phyloP scores from a whole-genome alignment of 768 basidiomycete genomes.

The Xanthoconium stramineum region DNA sequence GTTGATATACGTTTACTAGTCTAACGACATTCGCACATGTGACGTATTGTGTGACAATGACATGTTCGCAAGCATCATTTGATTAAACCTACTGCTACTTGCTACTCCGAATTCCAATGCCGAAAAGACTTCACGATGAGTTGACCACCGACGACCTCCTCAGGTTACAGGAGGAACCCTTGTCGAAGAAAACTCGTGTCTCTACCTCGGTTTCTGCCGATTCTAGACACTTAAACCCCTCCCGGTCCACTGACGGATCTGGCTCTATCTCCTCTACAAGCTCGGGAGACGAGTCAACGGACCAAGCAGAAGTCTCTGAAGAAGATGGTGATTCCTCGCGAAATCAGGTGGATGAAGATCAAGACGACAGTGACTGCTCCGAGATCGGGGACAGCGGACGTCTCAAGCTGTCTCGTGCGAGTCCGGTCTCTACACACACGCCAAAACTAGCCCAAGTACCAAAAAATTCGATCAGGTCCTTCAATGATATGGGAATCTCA shows the following conservation, averaged over 20 bases:
- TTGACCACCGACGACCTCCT: conserved; percentile 48
- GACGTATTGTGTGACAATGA: conserved; percentile 1
- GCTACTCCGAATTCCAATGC: conserved; percentile 3
- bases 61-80: too few species aligned
- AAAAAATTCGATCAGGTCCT: conserved; percentile 34
- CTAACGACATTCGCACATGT: not conserved
- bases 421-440: conserved; percentile 11
- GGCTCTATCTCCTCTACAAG: conserved; percentile 5
- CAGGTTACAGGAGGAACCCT: conserved; percentile 41
- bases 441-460: conserved; percentile 3
- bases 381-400: conserved; percentile 12
- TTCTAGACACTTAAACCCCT: not conserved
- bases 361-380: not conserved
- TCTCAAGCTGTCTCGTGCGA: conserved; percentile 22
- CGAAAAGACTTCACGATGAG: conserved; percentile 11
- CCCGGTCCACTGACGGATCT: not conserved
- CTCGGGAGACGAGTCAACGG: conserved; percentile 10
- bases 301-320: conserved; percentile 21
- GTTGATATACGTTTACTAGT: not conserved
- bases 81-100: too few species aligned
- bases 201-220: not conserved
- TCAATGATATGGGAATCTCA: conserved; percentile 59
- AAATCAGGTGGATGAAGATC: not conserved
- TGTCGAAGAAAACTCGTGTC: conserved; percentile 34
- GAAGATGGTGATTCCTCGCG: conserved; percentile 9